Percentiles rank a stretch among this genome's conserved stretches.
Conservation (phyloP, 1,284 basidiomycete species). For the Cutaneotrichosporon cutaneum region DNA sequence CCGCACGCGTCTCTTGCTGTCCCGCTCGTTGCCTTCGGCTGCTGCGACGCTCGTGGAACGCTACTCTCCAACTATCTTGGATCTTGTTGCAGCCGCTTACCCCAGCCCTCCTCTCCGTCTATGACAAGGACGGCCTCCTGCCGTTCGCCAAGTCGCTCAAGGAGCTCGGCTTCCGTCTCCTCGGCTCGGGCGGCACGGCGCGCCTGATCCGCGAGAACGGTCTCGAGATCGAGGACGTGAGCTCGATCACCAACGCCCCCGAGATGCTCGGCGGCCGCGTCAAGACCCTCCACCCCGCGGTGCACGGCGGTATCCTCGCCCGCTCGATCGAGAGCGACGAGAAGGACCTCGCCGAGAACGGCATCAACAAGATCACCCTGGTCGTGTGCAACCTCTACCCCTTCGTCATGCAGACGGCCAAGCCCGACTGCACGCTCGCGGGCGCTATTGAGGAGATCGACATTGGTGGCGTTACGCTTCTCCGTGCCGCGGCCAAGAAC, state of each 20-base stretch:
- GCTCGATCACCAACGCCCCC: slow-evolving; percentile 96
- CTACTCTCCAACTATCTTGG: background rate
- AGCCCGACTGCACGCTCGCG: slow-evolving; percentile 83
- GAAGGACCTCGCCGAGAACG: slow-evolving; percentile 73
- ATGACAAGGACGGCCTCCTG: slow-evolving; percentile 90
- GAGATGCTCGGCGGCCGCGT: slow-evolving; percentile 99
- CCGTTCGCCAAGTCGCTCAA: slow-evolving; percentile 83
- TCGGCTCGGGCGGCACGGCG: slow-evolving; percentile 96
- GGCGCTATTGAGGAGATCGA: slow-evolving; percentile 98
- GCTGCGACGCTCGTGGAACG: too few species aligned
- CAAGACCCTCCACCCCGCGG: slow-evolving; percentile 98
- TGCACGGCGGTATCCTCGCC: slow-evolving; percentile 95
- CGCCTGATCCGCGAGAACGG: slow-evolving; percentile 95
- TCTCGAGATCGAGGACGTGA: slow-evolving; percentile 94
- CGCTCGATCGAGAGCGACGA: slow-evolving; percentile 83
- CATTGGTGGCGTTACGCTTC: slow-evolving; percentile 96
- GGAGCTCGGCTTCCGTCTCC: slow-evolving; percentile 76
- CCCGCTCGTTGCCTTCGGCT: too few species aligned
- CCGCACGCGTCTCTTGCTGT: too few species aligned
- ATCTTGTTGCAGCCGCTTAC: background rate
- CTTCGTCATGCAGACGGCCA: slow-evolving; percentile 85
- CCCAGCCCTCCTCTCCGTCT: slow-evolving; percentile 85
- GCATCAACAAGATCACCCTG: slow-evolving; percentile 85
- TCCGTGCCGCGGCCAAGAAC: slow-evolving; percentile 98
- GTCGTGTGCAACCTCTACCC: slow-evolving; percentile 99